A percentile compares a stretch with the other conserved stretches of the same genome.
Evolutionary conservation across 2,329 filamentous ascomycete genomes (phyloP).

Genomic region (Seiridium cupressi): DNA sequence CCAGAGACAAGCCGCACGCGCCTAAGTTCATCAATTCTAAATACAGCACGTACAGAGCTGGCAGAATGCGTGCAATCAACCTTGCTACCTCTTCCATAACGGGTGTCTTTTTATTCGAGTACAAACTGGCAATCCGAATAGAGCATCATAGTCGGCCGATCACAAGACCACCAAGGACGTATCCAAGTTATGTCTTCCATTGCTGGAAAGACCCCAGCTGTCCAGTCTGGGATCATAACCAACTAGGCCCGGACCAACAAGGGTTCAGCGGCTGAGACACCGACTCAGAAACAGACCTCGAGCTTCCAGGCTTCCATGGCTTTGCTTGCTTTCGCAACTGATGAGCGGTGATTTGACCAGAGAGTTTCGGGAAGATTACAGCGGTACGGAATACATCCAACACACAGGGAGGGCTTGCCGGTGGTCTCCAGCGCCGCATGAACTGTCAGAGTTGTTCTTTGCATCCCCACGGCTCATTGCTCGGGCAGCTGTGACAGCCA

Average conservation of each 20-base stretch:
- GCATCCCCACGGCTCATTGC: not conserved
- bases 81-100: too few relatives aligned
- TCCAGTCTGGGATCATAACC: conserved; percentile 1
- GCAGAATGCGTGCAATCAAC: too few relatives aligned
- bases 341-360: not conserved
- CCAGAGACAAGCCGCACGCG: too few relatives aligned
- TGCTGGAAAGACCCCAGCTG: conserved; percentile 12
- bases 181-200: not conserved
- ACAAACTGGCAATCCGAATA: not conserved
- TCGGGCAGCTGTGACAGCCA: not conserved
- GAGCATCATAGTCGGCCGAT: not conserved
- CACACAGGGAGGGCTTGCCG: not conserved
- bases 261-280: conserved; percentile 9
- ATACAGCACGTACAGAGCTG: too few relatives aligned
- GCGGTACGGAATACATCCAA: not conserved
- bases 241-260: not conserved
- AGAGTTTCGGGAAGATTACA: conserved; percentile 8
- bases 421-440: not conserved
- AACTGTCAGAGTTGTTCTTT: not conserved
- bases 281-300: conserved; percentile 1
- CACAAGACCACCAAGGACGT: not conserved
- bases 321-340: not conserved
- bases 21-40: too few relatives aligned
- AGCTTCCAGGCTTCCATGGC: not conserved
- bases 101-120: not conserved